Evolutionary conservation across 1,284 basidiomycete genomes (phyloP), one percentile per base, ranked within the genome.

Genomic region (Tylopilus orsonianus): DNA sequence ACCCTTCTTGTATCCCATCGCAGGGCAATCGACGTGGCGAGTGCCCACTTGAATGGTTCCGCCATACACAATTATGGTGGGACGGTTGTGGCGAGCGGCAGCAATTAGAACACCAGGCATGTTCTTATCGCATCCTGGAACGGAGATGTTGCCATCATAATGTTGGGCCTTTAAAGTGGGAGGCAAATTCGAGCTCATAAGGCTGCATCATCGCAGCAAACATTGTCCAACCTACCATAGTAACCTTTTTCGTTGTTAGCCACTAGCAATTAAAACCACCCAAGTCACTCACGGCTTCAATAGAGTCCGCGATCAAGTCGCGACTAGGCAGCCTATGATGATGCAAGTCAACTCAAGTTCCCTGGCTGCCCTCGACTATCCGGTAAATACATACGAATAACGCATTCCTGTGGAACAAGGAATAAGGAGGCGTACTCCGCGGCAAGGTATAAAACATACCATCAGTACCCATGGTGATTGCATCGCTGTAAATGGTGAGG

Each of bases 101-200:
- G 92, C 92, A 62, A 94, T 93, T 52, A 94, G 74, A 56, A 86
- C 88, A 19, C 90, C 93, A 13, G 93, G 93, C 90, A 93, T 94
- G 65, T 94, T 94, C 73, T 95, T 96, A 72, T 96, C 92, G 58
- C 91, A 94, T 55, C 86, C 87, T 23, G 85, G 89, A 51, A 89
- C 76, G 3, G 86, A 80, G 52, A 93, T 90, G 59, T 90, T 90
- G n/a, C 79, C 90, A 55, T 93, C 90, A 60, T 93, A 89, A 65
- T 90, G 83, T 75, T 91, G 88, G 13, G 87, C 88, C 85, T 43
- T 41, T n/a, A n/a, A n/a, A n/a, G 23, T 87, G 50, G 6, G 48
- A 24, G 29, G 53, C 19, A 19, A 46, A 26, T 37, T 44, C 12
- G 22, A 5, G 23, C 45, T 46, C 18, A 23, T 26, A 22, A 29